These are phyloP conservation scores for Backusella macrospora DNA, from an alignment of 192 early-diverging fungal species.

Conservation along the genomic window DNA sequence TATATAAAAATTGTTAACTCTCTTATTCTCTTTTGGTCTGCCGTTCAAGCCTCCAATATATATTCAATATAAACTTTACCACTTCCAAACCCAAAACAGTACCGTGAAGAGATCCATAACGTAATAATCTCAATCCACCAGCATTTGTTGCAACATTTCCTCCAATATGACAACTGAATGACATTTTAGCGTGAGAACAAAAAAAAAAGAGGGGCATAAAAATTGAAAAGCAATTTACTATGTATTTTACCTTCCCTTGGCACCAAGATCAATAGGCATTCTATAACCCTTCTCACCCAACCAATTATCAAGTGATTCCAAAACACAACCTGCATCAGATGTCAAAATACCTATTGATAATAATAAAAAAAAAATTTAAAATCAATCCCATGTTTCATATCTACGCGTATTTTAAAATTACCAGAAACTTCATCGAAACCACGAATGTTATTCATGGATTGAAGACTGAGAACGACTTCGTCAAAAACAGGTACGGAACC, in stretches of 20 bases:
- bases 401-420: constrained; percentile 4
- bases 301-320: constrained; percentile 89
- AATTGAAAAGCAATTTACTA: no score
- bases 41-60: not conserved
- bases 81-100: constrained; percentile 94
- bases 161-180: constrained; percentile 90
- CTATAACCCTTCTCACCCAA: constrained; percentile 82
- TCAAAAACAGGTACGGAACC: constrained; percentile 95
- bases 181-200: not conserved
- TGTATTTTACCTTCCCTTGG: constrained; percentile 62
- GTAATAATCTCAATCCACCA: constrained; percentile 89
- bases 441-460: constrained; percentile 78
- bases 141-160: constrained; percentile 99
- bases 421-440: constrained; percentile 70
- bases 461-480: constrained; percentile 85
- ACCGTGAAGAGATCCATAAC: constrained; percentile 96
- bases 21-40: not conserved
- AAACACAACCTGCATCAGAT: constrained; percentile 92
- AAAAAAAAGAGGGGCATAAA: not conserved
- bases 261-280: constrained; percentile 93
- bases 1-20: not conserved
- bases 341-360: constrained; percentile 69
- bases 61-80: constrained; percentile 41
- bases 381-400: no score
- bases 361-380: no score